Conservation (phyloP, 192 early-diverging fungal genomes). For the Irineochytrium annulatum region DNA sequence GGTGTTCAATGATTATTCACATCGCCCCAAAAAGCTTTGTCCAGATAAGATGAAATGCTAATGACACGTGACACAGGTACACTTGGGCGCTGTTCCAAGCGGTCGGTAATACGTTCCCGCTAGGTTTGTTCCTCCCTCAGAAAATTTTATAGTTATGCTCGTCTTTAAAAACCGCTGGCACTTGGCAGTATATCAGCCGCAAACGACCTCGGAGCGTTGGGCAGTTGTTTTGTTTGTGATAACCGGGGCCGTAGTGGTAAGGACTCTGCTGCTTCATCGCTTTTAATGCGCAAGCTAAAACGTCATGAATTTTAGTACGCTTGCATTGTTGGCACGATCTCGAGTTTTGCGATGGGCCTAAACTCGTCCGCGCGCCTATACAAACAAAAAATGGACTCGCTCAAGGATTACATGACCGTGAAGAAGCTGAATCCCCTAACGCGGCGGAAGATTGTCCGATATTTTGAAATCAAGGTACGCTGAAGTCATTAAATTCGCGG, state of each 20-base stretch:
- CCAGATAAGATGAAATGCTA: too few species aligned
- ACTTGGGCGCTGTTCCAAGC: slow-evolving; percentile 17
- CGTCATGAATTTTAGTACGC: slow-evolving; percentile 9
- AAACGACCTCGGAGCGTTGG: slow-evolving; percentile 9
- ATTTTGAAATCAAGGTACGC: slow-evolving; percentile 30
- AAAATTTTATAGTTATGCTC: too few species aligned
- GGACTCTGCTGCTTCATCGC: not conserved
- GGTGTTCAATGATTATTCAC: too few species aligned
- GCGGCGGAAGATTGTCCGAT: slow-evolving; percentile 7
- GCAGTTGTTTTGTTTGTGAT: slow-evolving; percentile 3
- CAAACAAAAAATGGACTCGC: slow-evolving; percentile 30
- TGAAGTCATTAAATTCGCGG: too few species aligned
- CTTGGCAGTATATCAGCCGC: slow-evolving; percentile 7
- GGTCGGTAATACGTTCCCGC: slow-evolving; percentile 34
- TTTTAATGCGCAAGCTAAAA: too few species aligned
- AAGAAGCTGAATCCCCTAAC: slow-evolving; percentile 11
- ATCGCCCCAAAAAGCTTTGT: too few species aligned
- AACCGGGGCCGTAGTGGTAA: slow-evolving; percentile 11
- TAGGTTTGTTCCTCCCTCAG: too few species aligned
- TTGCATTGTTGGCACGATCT: slow-evolving; percentile 12
- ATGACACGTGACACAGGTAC: too few species aligned
- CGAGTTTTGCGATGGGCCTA: slow-evolving; percentile 5
- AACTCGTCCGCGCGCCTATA: slow-evolving; percentile 13
- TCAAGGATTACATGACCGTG: slow-evolving; percentile 24
- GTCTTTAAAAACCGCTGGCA: too few species aligned